phyloP scores from a whole-genome alignment of 2,329 filamentous ascomycete genomes.

The Drechslera avenae region DNA sequence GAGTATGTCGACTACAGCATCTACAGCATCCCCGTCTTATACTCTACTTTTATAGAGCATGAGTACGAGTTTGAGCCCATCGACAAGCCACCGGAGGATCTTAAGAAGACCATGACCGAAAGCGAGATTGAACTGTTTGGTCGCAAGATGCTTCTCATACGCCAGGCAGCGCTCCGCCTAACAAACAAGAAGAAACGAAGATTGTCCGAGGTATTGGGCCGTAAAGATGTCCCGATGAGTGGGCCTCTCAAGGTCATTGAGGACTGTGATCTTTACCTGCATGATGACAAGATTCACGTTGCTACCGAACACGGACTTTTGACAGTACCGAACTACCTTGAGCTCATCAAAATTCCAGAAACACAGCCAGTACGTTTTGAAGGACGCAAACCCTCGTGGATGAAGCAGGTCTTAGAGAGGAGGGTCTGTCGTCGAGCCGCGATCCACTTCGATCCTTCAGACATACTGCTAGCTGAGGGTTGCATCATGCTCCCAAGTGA shows the following conservation, averaged over 20 bases:
- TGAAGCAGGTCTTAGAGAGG: slow-evolving; percentile 1
- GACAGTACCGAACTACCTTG: slow-evolving; percentile 19
- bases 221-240: background rate
- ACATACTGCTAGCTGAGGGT: background rate
- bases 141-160: slow-evolving; percentile 9
- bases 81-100: background rate
- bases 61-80: background rate
- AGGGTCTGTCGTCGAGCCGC: slow-evolving; percentile 1
- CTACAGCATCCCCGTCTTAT: slow-evolving; percentile 23
- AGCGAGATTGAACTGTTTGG: slow-evolving; percentile 4
- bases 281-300: slow-evolving; percentile 19
- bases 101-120: background rate
- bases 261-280: slow-evolving; percentile 27
- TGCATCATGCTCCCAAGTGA: background rate
- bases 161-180: slow-evolving; percentile 1
- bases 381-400: slow-evolving; percentile 23
- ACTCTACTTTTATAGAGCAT: slow-evolving; percentile 13
- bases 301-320: slow-evolving; percentile 25
- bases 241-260: slow-evolving; percentile 11
- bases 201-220: slow-evolving; percentile 13
- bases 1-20: slow-evolving; percentile 11
- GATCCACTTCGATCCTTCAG: background rate
- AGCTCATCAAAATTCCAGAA: slow-evolving; percentile 19
- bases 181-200: slow-evolving; percentile 1
- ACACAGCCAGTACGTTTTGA: slow-evolving; percentile 25